phyloP scores from a whole-genome alignment of 2,329 filamentous ascomycete genomes.

The Parafenestella ontariensis region DNA sequence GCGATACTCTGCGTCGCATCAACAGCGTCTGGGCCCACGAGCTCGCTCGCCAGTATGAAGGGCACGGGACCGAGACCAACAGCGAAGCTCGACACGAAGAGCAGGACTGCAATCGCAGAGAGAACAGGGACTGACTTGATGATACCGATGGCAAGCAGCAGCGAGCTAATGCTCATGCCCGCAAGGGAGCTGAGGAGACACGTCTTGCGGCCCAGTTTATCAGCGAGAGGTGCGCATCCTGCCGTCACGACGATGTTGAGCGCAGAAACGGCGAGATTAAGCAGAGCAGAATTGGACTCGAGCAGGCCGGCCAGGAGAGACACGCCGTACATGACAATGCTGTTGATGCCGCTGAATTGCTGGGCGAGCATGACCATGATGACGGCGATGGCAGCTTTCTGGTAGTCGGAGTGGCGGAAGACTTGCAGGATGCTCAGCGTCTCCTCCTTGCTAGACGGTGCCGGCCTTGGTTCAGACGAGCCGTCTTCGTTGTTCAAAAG shows the following conservation, averaged over 20 bases:
- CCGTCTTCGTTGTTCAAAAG: slow-evolving; percentile 61
- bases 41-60: slow-evolving; percentile 90
- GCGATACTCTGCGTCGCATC: slow-evolving; percentile 91
- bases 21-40: slow-evolving; percentile 88
- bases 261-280: slow-evolving; percentile 86
- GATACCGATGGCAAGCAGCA: slow-evolving; percentile 82
- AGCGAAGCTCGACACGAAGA: slow-evolving; percentile 90
- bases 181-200: slow-evolving; percentile 83
- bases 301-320: slow-evolving; percentile 83
- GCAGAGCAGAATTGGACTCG: slow-evolving; percentile 77
- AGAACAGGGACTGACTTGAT: slow-evolving; percentile 73
- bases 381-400: slow-evolving; percentile 84
- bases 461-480: slow-evolving; percentile 29
- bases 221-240: slow-evolving; percentile 81
- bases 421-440: slow-evolving; percentile 61
- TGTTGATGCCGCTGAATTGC: slow-evolving; percentile 92
- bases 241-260: slow-evolving; percentile 87
- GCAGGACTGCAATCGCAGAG: slow-evolving; percentile 79
- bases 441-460: slow-evolving; percentile 41
- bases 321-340: slow-evolving; percentile 98
- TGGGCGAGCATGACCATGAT: slow-evolving; percentile 94
- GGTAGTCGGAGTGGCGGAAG: slow-evolving; percentile 70
- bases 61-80: slow-evolving; percentile 92
- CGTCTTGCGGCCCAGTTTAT: slow-evolving; percentile 84
- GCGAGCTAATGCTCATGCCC: slow-evolving; percentile 81